A percentile compares a stretch with the other conserved stretches of the same genome.
Evolutionary conservation across 2,329 filamentous ascomycete species (phyloP).

Genomic region (Calonectria leucothoes): DNA sequence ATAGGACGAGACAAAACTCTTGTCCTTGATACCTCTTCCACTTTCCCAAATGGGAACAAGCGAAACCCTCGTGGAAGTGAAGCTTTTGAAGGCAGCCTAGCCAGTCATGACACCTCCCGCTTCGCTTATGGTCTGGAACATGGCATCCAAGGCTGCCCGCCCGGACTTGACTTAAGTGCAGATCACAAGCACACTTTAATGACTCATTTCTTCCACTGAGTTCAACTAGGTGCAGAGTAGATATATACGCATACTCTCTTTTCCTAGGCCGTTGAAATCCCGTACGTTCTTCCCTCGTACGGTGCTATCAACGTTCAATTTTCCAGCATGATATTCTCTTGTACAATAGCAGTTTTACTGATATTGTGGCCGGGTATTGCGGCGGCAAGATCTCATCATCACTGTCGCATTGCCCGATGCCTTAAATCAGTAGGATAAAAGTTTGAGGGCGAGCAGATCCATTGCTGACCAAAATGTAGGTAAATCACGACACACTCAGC

Average conservation of each 20-base stretch:
- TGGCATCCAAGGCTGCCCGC: not conserved
- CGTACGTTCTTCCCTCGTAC: not conserved
- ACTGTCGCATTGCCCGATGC: not conserved
- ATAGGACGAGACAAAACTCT: no score
- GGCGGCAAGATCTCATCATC: not conserved
- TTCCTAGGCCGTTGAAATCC: not conserved
- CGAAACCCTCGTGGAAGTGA: not conserved
- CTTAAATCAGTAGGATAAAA: not conserved
- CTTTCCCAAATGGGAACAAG: not conserved
- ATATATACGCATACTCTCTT: not conserved
- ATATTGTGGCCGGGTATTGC: not conserved
- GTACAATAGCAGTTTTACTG: not conserved
- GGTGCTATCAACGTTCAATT: not conserved
- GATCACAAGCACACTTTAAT: not conserved
- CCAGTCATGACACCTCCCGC: not conserved
- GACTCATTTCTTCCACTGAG: not conserved
- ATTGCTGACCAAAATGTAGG: not conserved
- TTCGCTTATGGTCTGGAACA: not conserved
- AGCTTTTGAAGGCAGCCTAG: not conserved
- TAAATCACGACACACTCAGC: not conserved
- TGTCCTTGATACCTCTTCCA: no score
- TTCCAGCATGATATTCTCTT: not conserved
- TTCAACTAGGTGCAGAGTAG: not conserved
- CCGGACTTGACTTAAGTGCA: not conserved
- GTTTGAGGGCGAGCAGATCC: no score